A percentile compares a stretch with the other conserved stretches of the same genome.
Conservation (phyloP, 73 alveolate species). For the Tetrahymena thermophila region DNA sequence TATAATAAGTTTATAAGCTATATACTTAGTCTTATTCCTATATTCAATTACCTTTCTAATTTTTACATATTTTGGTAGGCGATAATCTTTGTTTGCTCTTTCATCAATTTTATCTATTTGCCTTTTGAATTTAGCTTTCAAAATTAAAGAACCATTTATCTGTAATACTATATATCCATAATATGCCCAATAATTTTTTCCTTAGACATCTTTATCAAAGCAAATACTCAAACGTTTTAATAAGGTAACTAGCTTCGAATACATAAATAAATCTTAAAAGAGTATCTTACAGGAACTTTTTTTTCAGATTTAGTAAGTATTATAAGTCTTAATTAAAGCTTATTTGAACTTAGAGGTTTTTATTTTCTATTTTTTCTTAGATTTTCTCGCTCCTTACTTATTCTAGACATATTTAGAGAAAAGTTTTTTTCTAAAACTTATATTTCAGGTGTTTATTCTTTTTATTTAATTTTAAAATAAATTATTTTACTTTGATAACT, state of each 20-base stretch:
- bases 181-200: not conserved
- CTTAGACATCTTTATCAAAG: not conserved
- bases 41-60: not conserved
- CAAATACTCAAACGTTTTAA: not conserved
- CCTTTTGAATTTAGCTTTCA: not conserved
- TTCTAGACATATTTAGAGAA: not conserved
- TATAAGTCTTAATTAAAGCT: not conserved
- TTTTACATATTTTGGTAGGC: not conserved
- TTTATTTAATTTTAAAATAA: no score
- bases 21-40: not conserved
- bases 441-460: not conserved
- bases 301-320: not conserved
- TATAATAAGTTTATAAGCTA: not conserved
- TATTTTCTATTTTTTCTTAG: not conserved
- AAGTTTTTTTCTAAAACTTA: not conserved
- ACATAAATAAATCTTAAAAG: not conserved
- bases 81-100: not conserved
- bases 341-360: not conserved
- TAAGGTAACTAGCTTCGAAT: not conserved
- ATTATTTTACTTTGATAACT: not conserved
- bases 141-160: not conserved
- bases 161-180: not conserved
- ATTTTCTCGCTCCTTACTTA: not conserved
- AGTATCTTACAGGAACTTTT: not conserved
- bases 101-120: not conserved